These are phyloP conservation scores for Desmodesmus armatus DNA, from an alignment of 139 green algal species.

Conservation along the genomic window DNA sequence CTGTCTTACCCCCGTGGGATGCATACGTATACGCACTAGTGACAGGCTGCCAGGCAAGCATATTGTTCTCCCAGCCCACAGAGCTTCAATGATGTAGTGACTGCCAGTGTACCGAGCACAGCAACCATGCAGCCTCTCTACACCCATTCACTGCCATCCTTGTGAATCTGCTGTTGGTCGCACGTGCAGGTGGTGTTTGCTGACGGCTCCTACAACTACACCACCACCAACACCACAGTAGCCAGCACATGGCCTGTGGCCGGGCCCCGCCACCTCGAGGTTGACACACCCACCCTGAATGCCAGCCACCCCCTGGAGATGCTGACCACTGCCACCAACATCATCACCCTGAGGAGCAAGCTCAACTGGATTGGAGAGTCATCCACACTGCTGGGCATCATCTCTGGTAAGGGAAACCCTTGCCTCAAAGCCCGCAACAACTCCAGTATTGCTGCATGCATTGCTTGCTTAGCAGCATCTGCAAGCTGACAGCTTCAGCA, in stretches of 20 bases:
- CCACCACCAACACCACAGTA: neutral
- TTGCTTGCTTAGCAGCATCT: neutral
- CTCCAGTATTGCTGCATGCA: neutral
- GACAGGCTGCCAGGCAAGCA: too few species aligned
- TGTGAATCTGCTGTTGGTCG: neutral
- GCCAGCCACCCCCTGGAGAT: neutral
- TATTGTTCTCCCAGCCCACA: too few species aligned
- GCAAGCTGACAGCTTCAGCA: neutral
- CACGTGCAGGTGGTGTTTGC: neutral
- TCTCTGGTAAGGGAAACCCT: conserved; percentile 8
- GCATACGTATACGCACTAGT: too few species aligned
- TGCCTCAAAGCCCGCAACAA: neutral
- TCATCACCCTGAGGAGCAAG: conserved; percentile 36
- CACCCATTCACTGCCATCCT: neutral
- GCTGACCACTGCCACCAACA: neutral
- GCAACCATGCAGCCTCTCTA: neutral
- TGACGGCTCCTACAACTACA: neutral
- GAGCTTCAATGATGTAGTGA: too few species aligned
- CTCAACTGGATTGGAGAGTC: conserved; percentile 36
- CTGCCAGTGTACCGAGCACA: too few species aligned
- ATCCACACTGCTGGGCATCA: conserved; percentile 17
- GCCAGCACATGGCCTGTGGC: neutral
- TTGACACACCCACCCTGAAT: neutral
- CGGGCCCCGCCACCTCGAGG: neutral
- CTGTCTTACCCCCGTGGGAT: too few species aligned